Evolutionary conservation across 2,329 filamentous ascomycete species (phyloP), one percentile per base, ranked within the genome.

Genomic region (Fusarium denticulatum): DNA sequence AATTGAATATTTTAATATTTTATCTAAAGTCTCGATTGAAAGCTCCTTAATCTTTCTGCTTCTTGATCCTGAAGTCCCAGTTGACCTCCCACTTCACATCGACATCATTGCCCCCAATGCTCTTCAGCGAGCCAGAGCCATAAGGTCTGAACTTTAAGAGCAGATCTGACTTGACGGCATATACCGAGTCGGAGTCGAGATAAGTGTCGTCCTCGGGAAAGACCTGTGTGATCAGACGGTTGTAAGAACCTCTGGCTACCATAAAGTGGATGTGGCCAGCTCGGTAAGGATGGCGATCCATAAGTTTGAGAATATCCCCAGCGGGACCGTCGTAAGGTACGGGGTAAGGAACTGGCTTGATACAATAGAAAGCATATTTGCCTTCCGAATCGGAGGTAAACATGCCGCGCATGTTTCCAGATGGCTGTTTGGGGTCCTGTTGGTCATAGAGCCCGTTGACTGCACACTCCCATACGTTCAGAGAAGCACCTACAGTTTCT

Each of bases 121-220:
- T 14, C 16, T 43, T n/a, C 9, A 7, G 0, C 2, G 22, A 18
- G 4, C 2, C 8, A 5, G 12, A 30, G 0, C 1, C 10, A 7
- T 20, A 43, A 7, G 26, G 22, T 0, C 15, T 43, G 26, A 56
- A 56, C 12, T 20, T 11, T 0, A 43, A 14, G 5, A 56, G 26
- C 3, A 56, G 1, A 20, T 43, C 37, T 8, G 52, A 43, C 3
- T 56, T 56, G 1, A 56, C 52, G 3, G 52, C 52, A 0, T 43
- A 56, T 4, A 56, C 52, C 3, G 52, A 56, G 13, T 56, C 52
- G 0, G 52, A 56, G 16, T 32, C 37, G 1, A 56, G 37, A 40
- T 56, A 56, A 15, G 16, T 42, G 6, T 56, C 52, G 22, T 43
- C 52, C 4, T 56, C 52, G 0, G 52, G 52, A 1, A 42, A 55